These are phyloP conservation scores for Hypericum androsaemum DNA, from an alignment of 345 rosid genomes.

Conservation along the genomic window DNA sequence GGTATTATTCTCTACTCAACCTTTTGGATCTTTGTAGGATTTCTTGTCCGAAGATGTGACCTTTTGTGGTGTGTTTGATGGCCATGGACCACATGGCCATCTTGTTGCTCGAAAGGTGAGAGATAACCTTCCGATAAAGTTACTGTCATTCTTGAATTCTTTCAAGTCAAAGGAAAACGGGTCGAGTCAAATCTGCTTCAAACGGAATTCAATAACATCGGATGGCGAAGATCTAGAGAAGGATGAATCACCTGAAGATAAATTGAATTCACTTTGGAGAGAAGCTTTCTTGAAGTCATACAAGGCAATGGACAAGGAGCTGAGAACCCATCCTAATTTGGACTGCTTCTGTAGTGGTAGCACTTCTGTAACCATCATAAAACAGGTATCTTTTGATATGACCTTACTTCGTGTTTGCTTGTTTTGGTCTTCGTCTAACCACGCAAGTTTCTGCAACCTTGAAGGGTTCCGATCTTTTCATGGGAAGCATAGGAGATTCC, in stretches of 20 bases:
- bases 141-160: no score
- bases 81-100: conserved; percentile 99
- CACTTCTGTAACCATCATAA: conserved; percentile 80
- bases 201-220: no score
- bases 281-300: conserved; percentile 84
- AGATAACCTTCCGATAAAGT: no score
- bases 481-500: conserved; percentile 96
- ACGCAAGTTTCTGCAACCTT: conserved; percentile 19
- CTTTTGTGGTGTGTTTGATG: conserved; percentile 94
- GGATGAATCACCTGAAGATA: no score
- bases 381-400: conserved; percentile 44
- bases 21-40: conserved; percentile 45
- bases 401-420: no score
- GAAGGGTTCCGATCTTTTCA: conserved; percentile 82
- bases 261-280: conserved; percentile 53
- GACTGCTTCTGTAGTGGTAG: conserved; percentile 99
- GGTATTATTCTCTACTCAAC: conserved; percentile 7
- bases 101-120: conserved; percentile 35
- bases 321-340: conserved; percentile 82
- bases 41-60: conserved; percentile 82
- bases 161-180: no score
- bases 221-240: no score
- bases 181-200: no score
- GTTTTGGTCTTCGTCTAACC: conserved; percentile 11
- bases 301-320: conserved; percentile 95